Base-by-base conservation (phyloP, 129 eudicot genomes). In the Lactuca sativa region DNA sequence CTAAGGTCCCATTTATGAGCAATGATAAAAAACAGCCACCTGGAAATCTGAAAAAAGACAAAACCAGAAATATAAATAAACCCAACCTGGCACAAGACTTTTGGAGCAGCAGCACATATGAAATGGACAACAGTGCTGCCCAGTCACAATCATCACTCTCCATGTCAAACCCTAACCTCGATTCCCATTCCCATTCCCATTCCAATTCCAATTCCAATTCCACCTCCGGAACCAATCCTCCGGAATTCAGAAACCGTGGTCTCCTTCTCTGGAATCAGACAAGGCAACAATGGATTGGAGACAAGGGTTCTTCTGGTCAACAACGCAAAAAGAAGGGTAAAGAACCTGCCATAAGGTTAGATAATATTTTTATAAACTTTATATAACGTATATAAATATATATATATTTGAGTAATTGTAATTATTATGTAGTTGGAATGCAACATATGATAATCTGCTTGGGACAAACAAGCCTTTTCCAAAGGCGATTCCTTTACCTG, bases 251-350 rank as follows among this genome's bases (percentile, higher is more conserved):
- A 43, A 90, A 90, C 88, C 86, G 78, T 72, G 97, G 97, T 34
- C 79, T 85, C 59, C 89, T 85, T 77, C 89, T 90, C 32, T 90
- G 97, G 97, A 90, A 80, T 80, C 91, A 90, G 59, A 82, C 88
- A 51, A 81, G 97, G 80, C 95, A 85, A 77, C 87, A 90, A 59
- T 90, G 97, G 97, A 77, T 78, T 62, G 89, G 89, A 56, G 82
- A 78, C 25, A 85, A 81, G 81, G 82, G 79, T 52, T 69, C 87
- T 25, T 25, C 30, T 25, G 30, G 30, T 17, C 16, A 70, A 10
- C 73, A 76, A 16, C 77, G 67, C 41, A 72, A 63, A 33, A 82
- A 80, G 74, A 82, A 80, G 74, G 54, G 75, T 61, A 87, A 71
- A 71, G 91, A 90, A 70, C 91, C 91, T 61, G 80, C 83, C 66